Conservation (phyloP, 495 filamentous ascomycete genomes). For the Parathielavia hyrcaniae region DNA sequence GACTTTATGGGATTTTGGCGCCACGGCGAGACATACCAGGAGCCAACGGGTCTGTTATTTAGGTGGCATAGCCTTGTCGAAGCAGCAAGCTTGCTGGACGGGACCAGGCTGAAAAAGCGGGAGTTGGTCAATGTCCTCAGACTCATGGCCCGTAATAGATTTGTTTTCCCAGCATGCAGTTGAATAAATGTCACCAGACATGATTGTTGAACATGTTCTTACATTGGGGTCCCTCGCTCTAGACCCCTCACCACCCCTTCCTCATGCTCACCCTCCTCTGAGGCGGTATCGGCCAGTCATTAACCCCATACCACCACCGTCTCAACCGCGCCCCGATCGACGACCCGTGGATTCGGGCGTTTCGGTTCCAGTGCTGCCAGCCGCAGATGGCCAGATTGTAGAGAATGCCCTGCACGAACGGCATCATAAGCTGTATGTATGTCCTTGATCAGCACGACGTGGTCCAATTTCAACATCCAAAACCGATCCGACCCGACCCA, state of each 20-base stretch:
- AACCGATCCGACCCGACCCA: not conserved
- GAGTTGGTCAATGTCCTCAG: constrained; percentile 5
- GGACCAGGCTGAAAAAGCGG: constrained; percentile 2
- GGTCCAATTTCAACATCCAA: not conserved
- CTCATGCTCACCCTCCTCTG: constrained; percentile 14
- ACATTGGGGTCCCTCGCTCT: not conserved
- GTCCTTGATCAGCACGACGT: not conserved
- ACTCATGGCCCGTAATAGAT: constrained; percentile 9
- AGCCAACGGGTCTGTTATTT: constrained; percentile 1
- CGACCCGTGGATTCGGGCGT: constrained; percentile 60
- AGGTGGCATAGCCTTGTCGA: not conserved
- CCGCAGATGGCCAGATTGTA: constrained; percentile 74
- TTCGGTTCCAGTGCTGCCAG: constrained; percentile 78
- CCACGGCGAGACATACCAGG: constrained; percentile 10
- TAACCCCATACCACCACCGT: constrained; percentile 87
- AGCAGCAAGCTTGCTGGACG: not conserved
- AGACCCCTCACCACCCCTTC: not conserved
- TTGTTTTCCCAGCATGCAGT: not conserved
- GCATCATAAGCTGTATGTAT: constrained; percentile 64
- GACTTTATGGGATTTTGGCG: constrained; percentile 16
- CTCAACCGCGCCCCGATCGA: constrained; percentile 64
- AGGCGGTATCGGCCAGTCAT: constrained; percentile 67
- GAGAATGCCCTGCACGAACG: constrained; percentile 73
- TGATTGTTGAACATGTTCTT: too few species aligned
- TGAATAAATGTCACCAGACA: not conserved